Percentiles rank a stretch among this genome's conserved stretches.
These are phyloP conservation scores for Asterophora lycoperdoides DNA, from an alignment of 768 basidiomycete genomes.

Conservation along the genomic window DNA sequence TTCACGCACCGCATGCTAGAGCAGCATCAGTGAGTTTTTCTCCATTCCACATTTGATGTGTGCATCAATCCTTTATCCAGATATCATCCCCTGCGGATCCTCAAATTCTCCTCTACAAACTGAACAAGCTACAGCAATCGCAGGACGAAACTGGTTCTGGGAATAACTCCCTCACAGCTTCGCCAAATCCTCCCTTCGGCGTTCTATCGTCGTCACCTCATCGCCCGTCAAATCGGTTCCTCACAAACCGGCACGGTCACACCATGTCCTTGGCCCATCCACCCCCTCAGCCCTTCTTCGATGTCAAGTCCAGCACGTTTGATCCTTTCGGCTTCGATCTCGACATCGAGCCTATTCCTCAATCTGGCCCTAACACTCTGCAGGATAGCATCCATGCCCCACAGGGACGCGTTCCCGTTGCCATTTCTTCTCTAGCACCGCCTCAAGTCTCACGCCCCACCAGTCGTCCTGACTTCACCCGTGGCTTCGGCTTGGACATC, in stretches of 20 bases:
- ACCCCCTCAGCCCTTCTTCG: slow-evolving; percentile 37
- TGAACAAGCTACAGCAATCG: slow-evolving; percentile 78
- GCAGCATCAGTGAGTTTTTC: slow-evolving; percentile 70
- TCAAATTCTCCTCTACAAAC: slow-evolving; percentile 72
- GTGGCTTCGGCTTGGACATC: slow-evolving; percentile 79
- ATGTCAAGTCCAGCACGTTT: slow-evolving; percentile 33
- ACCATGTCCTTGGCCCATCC: slow-evolving; percentile 69
- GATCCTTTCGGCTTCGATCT: slow-evolving; percentile 65
- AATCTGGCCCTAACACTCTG: slow-evolving; percentile 19
- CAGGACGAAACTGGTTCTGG: slow-evolving; percentile 48
- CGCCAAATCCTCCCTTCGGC: slow-evolving; percentile 58
- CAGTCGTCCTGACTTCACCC: slow-evolving; percentile 66
- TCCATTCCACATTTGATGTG: slow-evolving; percentile 19
- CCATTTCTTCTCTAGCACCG: slow-evolving; percentile 42
- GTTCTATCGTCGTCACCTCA: slow-evolving; percentile 50
- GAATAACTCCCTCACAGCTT: slow-evolving; percentile 48
- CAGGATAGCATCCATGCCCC: slow-evolving; percentile 43
- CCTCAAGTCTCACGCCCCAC: slow-evolving; percentile 41
- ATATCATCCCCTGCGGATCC: slow-evolving; percentile 92
- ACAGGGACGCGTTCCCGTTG: slow-evolving; percentile 49
- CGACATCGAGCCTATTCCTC: slow-evolving; percentile 25
- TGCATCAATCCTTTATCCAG: slow-evolving; percentile 35
- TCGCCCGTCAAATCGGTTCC: slow-evolving; percentile 32
- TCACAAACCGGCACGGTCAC: slow-evolving; percentile 60
- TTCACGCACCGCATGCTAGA: slow-evolving; percentile 73